A percentile compares a stretch with the other conserved stretches of the same genome.
phyloP scores from a whole-genome alignment of 192 early-diverging fungal species.

The Podila clonocystis region DNA sequence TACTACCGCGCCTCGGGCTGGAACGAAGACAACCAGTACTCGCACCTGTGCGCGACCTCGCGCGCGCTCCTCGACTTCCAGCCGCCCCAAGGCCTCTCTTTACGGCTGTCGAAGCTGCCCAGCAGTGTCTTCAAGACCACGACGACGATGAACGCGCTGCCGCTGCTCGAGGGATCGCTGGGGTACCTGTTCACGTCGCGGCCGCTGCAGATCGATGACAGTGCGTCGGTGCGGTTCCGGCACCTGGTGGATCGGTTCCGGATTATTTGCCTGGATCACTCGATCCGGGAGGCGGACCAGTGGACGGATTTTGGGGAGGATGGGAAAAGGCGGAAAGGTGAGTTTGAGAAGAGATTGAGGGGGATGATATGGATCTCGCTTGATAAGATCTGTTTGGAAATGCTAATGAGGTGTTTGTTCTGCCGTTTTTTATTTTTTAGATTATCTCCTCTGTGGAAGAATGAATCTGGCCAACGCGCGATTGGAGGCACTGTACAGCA shows the following conservation, averaged over 20 bases:
- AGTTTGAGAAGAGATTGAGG: background rate
- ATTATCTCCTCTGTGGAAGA: slow-evolving; percentile 78
- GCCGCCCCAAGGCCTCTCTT: slow-evolving; percentile 76
- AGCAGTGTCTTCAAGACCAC: slow-evolving; percentile 80
- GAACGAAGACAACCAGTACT: slow-evolving; percentile 86
- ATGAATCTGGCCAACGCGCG: slow-evolving; percentile 74
- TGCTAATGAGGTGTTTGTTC: background rate
- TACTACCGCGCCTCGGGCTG: slow-evolving; percentile 82
- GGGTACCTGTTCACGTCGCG: slow-evolving; percentile 87
- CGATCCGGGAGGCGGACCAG: slow-evolving; percentile 43
- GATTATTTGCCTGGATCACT: slow-evolving; percentile 49
- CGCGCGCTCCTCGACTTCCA: slow-evolving; percentile 84
- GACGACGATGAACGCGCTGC: slow-evolving; percentile 74
- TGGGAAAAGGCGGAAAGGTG: slow-evolving; percentile 45
- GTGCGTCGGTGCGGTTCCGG: slow-evolving; percentile 58
- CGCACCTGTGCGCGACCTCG: slow-evolving; percentile 79
- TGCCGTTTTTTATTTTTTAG: slow-evolving; percentile 12
- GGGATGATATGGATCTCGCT: background rate
- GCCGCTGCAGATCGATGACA: slow-evolving; percentile 68
- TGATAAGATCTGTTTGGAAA: background rate
- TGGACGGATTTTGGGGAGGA: slow-evolving; percentile 40
- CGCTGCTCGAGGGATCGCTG: slow-evolving; percentile 67
- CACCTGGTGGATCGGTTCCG: slow-evolving; percentile 64
- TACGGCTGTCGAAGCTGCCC: slow-evolving; percentile 79
- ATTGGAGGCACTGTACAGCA: slow-evolving; percentile 72